These are phyloP conservation scores for Pythium aristosporum DNA, from an alignment of 352 stramenopile species.

Conservation along the genomic window DNA sequence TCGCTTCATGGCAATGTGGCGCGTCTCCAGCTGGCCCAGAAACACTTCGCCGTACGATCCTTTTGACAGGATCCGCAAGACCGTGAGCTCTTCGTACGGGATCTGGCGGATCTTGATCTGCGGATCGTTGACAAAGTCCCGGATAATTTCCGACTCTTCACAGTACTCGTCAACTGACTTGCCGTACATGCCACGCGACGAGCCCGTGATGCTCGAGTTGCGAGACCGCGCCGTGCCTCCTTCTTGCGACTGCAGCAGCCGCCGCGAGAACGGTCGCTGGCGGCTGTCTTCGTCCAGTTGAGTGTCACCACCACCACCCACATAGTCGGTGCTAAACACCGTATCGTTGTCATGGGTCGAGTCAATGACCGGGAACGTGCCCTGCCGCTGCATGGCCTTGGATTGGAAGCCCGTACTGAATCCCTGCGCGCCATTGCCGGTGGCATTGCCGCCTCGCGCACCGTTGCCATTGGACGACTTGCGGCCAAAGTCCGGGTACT, in stretches of 20 bases:
- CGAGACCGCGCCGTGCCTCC: not conserved
- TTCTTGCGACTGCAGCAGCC: conserved; percentile 1
- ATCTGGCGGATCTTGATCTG: conserved; percentile 50
- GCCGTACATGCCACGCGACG: conserved; percentile 13
- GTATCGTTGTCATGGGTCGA: conserved; percentile 19
- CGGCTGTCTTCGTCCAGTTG: conserved; percentile 8
- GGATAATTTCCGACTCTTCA: conserved; percentile 55
- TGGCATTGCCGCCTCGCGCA: not conserved
- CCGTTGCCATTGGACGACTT: conserved; percentile 12
- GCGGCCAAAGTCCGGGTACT: conserved; percentile 8
- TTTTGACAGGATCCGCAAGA: conserved; percentile 59
- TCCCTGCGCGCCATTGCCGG: not conserved
- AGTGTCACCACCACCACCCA: not conserved
- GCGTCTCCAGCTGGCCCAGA: conserved; percentile 61
- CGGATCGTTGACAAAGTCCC: conserved; percentile 51
- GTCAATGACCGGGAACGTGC: conserved; percentile 14
- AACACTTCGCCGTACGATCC: conserved; percentile 76
- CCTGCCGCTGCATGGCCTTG: conserved; percentile 6
- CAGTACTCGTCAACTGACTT: conserved; percentile 62
- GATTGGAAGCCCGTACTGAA: not conserved
- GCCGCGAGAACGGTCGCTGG: conserved; percentile 7
- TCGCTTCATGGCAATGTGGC: conserved; percentile 73
- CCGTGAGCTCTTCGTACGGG: conserved; percentile 65
- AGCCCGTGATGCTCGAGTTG: conserved; percentile 5
- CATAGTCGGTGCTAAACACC: conserved; percentile 16